These are phyloP conservation scores for Thinopyrum elongatum DNA, from an alignment of 176 grass and related monocot species.

Conservation along the genomic window DNA sequence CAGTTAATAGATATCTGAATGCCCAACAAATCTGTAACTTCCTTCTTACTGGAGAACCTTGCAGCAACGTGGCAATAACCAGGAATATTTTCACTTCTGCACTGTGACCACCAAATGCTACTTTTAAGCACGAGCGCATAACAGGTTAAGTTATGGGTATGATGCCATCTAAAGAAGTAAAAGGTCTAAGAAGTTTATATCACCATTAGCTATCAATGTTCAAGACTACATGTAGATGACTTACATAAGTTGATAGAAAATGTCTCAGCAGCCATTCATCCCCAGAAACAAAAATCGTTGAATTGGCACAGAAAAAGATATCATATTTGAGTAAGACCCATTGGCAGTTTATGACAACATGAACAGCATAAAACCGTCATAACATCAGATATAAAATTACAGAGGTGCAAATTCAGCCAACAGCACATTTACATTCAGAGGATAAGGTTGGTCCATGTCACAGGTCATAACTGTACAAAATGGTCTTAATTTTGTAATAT, in stretches of 20 bases:
- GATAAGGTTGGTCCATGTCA: background rate
- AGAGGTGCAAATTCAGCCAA: slow-evolving; percentile 3
- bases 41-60: background rate
- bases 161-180: background rate
- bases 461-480: background rate
- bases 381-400: slow-evolving; percentile 14
- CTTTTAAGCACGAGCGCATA: slow-evolving; percentile 23
- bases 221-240: slow-evolving; percentile 6
- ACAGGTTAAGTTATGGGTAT: background rate
- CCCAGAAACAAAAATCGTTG: background rate
- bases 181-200: background rate
- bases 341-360: background rate
- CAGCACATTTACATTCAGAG: background rate
- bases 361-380: background rate
- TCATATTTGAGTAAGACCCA: background rate
- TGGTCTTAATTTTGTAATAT: background rate
- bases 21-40: background rate
- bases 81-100: slow-evolving; percentile 13
- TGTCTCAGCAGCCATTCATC: background rate
- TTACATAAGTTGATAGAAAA: background rate
- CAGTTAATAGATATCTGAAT: slow-evolving; percentile 30
- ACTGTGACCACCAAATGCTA: slow-evolving; percentile 2
- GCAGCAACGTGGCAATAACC: slow-evolving; percentile 6
- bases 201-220: background rate
- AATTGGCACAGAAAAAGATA: background rate